Evolutionary conservation across 257 asterid genomes (phyloP).

Genomic region (Euphrasia confusa): DNA sequence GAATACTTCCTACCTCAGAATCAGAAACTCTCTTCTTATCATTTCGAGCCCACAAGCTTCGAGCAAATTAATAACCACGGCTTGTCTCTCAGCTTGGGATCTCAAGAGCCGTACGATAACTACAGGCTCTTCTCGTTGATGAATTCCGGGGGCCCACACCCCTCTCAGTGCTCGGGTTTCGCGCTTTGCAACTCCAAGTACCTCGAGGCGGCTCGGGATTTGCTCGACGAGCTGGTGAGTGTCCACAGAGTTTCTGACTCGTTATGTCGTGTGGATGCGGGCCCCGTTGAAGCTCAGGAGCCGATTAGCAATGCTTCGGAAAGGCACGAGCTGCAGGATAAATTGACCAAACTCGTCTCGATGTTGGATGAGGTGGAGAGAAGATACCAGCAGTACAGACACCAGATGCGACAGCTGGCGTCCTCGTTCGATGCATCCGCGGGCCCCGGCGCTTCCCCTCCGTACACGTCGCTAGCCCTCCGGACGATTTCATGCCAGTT

Average conservation of each 20-base stretch:
- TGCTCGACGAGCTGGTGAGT: conserved; percentile 59
- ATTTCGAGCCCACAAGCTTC: conserved; percentile 32
- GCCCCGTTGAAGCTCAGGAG: conserved; percentile 31
- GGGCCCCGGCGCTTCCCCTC: conserved; percentile 60
- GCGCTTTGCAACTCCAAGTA: conserved; percentile 40
- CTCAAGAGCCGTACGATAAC: conserved; percentile 38
- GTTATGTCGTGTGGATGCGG: conserved; percentile 24
- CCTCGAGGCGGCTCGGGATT: conserved; percentile 58
- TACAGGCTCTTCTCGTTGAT: conserved; percentile 37
- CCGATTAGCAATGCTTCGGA: conserved; percentile 31
- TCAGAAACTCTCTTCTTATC: conserved; percentile 39
- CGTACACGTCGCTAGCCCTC: conserved; percentile 66
- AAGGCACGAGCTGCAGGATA: conserved; percentile 51
- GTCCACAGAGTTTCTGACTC: conserved; percentile 34
- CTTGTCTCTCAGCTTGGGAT: conserved; percentile 65
- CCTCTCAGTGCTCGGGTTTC: conserved; percentile 21
- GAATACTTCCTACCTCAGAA: conserved; percentile 38
- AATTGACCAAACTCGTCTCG: conserved; percentile 49
- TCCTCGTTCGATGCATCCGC: conserved; percentile 60
- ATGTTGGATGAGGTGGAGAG: conserved; percentile 75
- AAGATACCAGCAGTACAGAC: conserved; percentile 55
- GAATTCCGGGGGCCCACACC: conserved; percentile 26
- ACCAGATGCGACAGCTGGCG: conserved; percentile 56
- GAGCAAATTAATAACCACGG: conserved; percentile 44
- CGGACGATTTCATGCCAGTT: conserved; percentile 68